Evolutionary conservation across 768 basidiomycete genomes (phyloP), one percentile per base, ranked within the genome.

Genomic region (Tubosaeta sp.): DNA sequence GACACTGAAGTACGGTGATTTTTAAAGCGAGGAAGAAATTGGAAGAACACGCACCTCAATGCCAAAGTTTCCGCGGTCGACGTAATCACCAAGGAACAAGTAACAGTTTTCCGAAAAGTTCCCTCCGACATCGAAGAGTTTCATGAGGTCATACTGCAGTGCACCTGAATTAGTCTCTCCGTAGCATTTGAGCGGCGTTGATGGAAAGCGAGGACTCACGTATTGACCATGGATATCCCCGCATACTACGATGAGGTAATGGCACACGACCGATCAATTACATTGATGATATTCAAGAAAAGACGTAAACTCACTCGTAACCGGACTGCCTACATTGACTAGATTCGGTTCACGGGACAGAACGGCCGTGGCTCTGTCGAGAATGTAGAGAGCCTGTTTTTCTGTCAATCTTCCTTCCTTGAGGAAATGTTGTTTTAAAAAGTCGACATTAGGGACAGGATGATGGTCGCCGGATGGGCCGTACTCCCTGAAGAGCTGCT

Each of bases 161-260:
- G 16, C 13, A 8, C 13, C 51, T 38, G 52, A 13, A 52, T 59
- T 47, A 51, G 43, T 14, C 22, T 19, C 45, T 25, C 29, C 13
- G 45, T 25, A 29, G 51, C 67, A 59, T 71, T 64, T 58, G 91
- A 90, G 71, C 86, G 91, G 85, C 89, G 87, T 12, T 89, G 88
- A 61, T 91, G 91, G 37, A 94, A 88, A 72, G 91, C 85, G 19
- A 58, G 38, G 68, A 66, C 74, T 67, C 62, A 95, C 94, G 70
- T 92, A 97, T 87, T 97, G 95, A 10, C 95, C 95, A 62, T 97
- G 95, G 43, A 97, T 93, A 74, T 97, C 95, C 19, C 95, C 95
- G 65, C 94, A 95, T 59, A 97, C 94, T 95, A 60, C 3, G 51
- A 59, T 27, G 32, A 17, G 14, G 16, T 7, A 32, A 53, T 16